A percentile compares a stretch with the other conserved stretches of the same genome.
Evolutionary conservation across 768 basidiomycete genomes (phyloP).

Genomic region (Tephrocybe sp.): DNA sequence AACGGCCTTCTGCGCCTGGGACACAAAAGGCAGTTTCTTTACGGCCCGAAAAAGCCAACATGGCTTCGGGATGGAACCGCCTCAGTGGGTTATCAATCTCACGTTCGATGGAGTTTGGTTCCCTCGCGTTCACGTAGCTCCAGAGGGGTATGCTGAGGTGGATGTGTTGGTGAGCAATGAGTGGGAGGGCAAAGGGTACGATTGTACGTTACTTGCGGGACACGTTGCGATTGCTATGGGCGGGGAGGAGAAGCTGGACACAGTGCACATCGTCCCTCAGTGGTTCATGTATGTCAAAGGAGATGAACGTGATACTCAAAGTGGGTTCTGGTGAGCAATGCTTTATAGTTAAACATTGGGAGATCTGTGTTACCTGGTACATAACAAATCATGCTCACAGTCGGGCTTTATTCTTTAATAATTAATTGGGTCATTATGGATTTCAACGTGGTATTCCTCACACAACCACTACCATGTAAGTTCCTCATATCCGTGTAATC

Average conservation of each 20-base stretch:
- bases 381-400: no score
- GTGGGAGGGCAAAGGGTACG: background rate
- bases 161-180: background rate
- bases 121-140: background rate
- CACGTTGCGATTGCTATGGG: background rate
- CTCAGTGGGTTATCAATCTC: background rate
- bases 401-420: no score
- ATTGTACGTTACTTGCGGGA: background rate
- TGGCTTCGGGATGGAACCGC: background rate
- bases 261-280: background rate
- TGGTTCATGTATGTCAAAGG: constrained; percentile 1
- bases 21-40: background rate
- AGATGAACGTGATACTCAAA: background rate
- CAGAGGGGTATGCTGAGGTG: background rate
- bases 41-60: background rate
- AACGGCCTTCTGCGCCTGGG: constrained; percentile 31
- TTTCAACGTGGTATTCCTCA: no score
- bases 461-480: no score
- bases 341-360: background rate
- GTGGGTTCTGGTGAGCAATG: background rate
- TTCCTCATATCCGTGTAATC: no score
- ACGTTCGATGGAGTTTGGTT: constrained; percentile 4
- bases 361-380: no score
- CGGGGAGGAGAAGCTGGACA: background rate
- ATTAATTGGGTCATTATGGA: no score